These are phyloP conservation scores for Phytophthora pinifolia DNA, from an alignment of 352 stramenopile genomes.

Conservation along the genomic window DNA sequence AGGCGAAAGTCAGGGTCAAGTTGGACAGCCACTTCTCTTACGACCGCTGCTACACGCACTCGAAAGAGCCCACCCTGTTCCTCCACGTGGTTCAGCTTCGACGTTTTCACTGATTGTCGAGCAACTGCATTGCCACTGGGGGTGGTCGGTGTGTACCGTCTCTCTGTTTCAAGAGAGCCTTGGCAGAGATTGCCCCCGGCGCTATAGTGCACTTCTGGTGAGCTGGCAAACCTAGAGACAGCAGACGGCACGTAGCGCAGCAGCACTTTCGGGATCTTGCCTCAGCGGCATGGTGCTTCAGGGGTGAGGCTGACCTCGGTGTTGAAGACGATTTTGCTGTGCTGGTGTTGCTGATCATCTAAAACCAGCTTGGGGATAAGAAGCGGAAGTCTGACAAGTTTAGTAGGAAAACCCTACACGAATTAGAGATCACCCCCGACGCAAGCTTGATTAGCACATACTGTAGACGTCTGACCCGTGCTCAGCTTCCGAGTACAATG, in stretches of 20 bases:
- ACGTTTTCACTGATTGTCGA: constrained; percentile 1
- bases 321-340: not conserved
- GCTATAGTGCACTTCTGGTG: constrained; percentile 1
- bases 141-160: too few relatives aligned
- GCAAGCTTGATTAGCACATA: not conserved
- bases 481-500: constrained; percentile 7
- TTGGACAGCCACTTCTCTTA: too few relatives aligned
- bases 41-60: too few relatives aligned
- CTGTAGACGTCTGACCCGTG: constrained; percentile 1
- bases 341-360: constrained; percentile 12
- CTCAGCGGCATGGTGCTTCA: too few relatives aligned
- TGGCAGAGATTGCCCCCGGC: too few relatives aligned
- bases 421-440: not conserved
- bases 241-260: too few relatives aligned
- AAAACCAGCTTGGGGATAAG: constrained; percentile 8
- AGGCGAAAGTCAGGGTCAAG: too few relatives aligned
- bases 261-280: too few relatives aligned
- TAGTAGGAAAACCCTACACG: not conserved
- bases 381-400: constrained; percentile 1
- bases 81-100: not conserved
- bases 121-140: too few relatives aligned
- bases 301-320: too few relatives aligned
- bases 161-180: too few relatives aligned
- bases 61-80: too few relatives aligned
- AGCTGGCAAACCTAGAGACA: not conserved